phyloP scores from a whole-genome alignment of 768 basidiomycete species.

The Rhizopogon salebrosus region DNA sequence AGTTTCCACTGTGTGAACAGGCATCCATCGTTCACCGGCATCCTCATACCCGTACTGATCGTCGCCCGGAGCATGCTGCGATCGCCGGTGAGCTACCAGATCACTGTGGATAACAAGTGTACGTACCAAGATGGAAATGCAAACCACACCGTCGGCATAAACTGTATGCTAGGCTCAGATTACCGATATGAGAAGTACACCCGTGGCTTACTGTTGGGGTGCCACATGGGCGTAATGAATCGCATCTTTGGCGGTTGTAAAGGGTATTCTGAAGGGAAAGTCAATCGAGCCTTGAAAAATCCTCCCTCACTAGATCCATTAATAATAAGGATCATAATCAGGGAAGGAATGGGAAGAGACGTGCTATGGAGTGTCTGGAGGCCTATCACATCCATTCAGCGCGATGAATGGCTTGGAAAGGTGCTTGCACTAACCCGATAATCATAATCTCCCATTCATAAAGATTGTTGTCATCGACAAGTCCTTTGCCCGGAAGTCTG shows the following conservation, averaged over 20 bases:
- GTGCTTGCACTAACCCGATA: slow-evolving; percentile 63
- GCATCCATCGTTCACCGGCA: slow-evolving; percentile 95
- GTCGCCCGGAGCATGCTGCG: slow-evolving; percentile 88
- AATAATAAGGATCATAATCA: slow-evolving; percentile 2
- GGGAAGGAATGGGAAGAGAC: slow-evolving; percentile 16
- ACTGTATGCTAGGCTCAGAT: slow-evolving; percentile 42
- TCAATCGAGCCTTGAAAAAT: slow-evolving; percentile 86
- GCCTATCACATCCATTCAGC: slow-evolving; percentile 43
- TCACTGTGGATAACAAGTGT: not conserved
- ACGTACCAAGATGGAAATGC: slow-evolving; percentile 86
- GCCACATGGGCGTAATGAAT: slow-evolving; percentile 94
- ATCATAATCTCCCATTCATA: slow-evolving; percentile 97
- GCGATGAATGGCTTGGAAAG: slow-evolving; percentile 8
- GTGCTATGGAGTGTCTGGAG: slow-evolving; percentile 90
- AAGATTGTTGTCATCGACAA: slow-evolving; percentile 91
- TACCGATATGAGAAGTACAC: not conserved
- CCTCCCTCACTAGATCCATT: slow-evolving; percentile 73
- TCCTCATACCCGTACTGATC: slow-evolving; percentile 98
- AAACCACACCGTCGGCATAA: slow-evolving; percentile 89
- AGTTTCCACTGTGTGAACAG: slow-evolving; percentile 94
- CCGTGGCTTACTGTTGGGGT: slow-evolving; percentile 81
- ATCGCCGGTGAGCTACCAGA: slow-evolving; percentile 3
- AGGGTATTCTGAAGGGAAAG: slow-evolving; percentile 90
- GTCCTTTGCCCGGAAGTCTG: slow-evolving; percentile 46
- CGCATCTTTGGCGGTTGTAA: slow-evolving; percentile 92